Conservation (phyloP, 176 grass and related monocot species). For the Secale cereale region DNA sequence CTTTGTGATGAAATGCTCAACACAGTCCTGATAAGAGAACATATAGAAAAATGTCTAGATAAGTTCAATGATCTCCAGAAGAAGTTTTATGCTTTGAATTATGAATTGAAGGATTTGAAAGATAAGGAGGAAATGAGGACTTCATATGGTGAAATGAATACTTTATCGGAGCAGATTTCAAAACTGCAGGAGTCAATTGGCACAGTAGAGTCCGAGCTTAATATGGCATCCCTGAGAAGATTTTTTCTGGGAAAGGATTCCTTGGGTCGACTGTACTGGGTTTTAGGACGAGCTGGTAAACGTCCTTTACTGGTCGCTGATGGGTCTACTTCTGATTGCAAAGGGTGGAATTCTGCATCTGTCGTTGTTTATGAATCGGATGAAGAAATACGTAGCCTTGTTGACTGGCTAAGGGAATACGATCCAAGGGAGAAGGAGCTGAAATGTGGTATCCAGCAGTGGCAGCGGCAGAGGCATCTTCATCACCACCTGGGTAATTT, state of each 20-base stretch:
- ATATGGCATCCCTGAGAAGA: too few relatives aligned
- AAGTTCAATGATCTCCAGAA: slow-evolving; percentile 92
- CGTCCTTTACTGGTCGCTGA: too few relatives aligned
- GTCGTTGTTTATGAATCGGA: slow-evolving; percentile 78
- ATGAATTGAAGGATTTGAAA: slow-evolving; percentile 82
- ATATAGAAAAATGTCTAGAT: too few relatives aligned
- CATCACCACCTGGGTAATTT: slow-evolving; percentile 35
- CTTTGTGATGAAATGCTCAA: too few relatives aligned
- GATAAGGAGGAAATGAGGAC: slow-evolving; percentile 50
- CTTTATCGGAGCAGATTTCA: slow-evolving; percentile 63
- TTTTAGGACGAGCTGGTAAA: too few relatives aligned
- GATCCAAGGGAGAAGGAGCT: slow-evolving; percentile 85
- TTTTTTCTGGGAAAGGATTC: too few relatives aligned
- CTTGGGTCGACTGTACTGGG: too few relatives aligned
- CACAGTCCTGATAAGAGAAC: too few relatives aligned
- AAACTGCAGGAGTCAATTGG: too few relatives aligned
- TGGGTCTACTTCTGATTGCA: too few relatives aligned
- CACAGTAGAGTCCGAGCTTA: too few relatives aligned
- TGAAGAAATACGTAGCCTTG: slow-evolving; percentile 66
- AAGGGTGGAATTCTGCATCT: too few relatives aligned
- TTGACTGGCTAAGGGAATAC: slow-evolving; percentile 66
- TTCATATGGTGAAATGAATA: slow-evolving; percentile 54
- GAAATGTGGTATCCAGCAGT: slow-evolving; percentile 77
- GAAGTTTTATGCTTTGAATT: slow-evolving; percentile 58
- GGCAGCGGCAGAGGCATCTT: slow-evolving; percentile 32